A percentile compares a stretch with the other conserved stretches of the same genome.
Conservation (phyloP, 805 yeast genomes). For the Ogataea naganishii region DNA sequence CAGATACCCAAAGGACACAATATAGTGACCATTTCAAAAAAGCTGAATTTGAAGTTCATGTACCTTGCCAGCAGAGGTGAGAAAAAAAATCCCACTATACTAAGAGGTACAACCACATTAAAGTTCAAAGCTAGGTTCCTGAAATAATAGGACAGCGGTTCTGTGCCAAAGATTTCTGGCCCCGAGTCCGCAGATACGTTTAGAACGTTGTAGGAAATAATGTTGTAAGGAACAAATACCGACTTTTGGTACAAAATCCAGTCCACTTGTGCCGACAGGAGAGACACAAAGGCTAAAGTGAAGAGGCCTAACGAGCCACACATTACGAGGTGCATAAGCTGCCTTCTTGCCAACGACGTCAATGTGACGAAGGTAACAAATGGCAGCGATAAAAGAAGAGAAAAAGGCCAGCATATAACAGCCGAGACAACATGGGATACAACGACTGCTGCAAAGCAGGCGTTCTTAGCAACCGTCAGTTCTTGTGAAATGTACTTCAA, state of each 20-base stretch:
- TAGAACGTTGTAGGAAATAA: conserved; percentile 74
- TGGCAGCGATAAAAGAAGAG: conserved; percentile 56
- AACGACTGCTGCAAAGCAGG: conserved; percentile 23
- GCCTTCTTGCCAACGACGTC: conserved; percentile 6
- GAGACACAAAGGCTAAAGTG: conserved; percentile 9
- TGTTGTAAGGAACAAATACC: conserved; percentile 71
- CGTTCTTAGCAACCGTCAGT: conserved; percentile 10
- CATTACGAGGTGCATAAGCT: conserved; percentile 3
- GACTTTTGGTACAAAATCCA: conserved; percentile 50
- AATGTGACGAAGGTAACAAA: conserved; percentile 31
- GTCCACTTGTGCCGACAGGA: conserved; percentile 34
- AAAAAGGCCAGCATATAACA: conserved; percentile 87
- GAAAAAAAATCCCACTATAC: conserved; percentile 27
- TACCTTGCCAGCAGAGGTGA: conserved; percentile 21
- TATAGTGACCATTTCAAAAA: conserved; percentile 14
- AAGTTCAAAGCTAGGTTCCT: conserved; percentile 68
- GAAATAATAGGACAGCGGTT: conserved; percentile 66
- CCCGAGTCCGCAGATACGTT: conserved; percentile 63
- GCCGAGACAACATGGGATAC: conserved; percentile 57
- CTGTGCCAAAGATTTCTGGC: conserved; percentile 86
- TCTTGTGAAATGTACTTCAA: conserved; percentile 10
- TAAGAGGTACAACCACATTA: conserved; percentile 42
- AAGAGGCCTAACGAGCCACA: conserved; percentile 11
- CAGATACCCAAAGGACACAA: conserved; percentile 53
- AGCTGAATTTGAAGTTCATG: conserved; percentile 5